Evolutionary conservation across 208 protist genomes (phyloP), one percentile per base, ranked within the genome.

Genomic region (Leishmania braziliensis): DNA sequence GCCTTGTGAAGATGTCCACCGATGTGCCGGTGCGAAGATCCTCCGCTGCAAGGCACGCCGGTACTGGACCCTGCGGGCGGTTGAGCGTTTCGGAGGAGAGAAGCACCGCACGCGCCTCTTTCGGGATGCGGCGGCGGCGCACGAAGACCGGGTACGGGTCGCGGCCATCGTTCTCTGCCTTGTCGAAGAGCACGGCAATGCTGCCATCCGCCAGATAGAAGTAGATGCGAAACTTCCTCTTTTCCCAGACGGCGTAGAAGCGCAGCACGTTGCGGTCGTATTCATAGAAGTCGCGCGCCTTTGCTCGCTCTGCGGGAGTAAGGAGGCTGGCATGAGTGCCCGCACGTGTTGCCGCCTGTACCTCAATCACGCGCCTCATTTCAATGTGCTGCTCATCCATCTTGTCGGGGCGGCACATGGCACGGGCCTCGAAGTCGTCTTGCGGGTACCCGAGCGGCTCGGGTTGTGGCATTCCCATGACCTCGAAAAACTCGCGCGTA

Each of bases 191-290:
- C 36, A 99, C 91, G 48, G 98, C 96, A 54, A 99, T 84, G 1
- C 95, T 99, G 84, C 97, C 92, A 85, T 99, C 98, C 36, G 98
- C 88, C 20, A 99, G 91, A 89, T 98, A 99, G 91, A 98, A 99
- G 60, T 98, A 91, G 65, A 99, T 94, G 78, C 95, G 98, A 80
- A 98, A 93, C 36, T 89, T 77, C n/a, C 84, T 79, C 76, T 99
- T 91, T 63, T 99, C 94, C 99, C 99, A 99, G 23, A 93, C 86
- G 46, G 92, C 93, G 81, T 92, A 98, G 85, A 99, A 99, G 23
- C 97, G 91, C 75, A 99, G 88, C 68, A 99, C 97, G 71, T 98
- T 89, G 73, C 97, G 84, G 90, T 99, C 99, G 87, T 98, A 90
- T 60, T 90, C 87, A 62, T 99, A 97, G 86, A 99, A 99, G 78